Base-by-base conservation (phyloP, 176 grass and related monocot genomes). In the Juncus effusus region DNA sequence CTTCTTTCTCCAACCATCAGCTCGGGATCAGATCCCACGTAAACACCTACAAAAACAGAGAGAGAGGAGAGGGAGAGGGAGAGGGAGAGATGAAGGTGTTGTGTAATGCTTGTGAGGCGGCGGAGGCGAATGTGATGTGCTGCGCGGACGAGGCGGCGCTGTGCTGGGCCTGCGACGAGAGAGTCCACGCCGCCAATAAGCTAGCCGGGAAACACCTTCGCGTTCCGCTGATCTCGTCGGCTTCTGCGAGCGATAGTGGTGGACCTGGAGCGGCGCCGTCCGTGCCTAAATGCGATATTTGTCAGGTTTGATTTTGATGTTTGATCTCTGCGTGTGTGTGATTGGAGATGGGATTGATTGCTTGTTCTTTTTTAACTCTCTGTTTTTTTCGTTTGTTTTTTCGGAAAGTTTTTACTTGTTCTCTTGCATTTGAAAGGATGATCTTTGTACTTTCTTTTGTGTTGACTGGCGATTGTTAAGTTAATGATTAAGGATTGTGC, bases 131-230 rank as follows among this genome's bases (percentile, higher is more conserved):
- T 45, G 81, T 99, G 35, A 79, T 99, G 35, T 99, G 95, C 78
- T 94, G 86, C 77, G 95, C 89, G 38, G 95, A 99, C 83, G 95
- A 99, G 80, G 95, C 95, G 54, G 89, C 86, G 60, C 88, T 99
- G 1, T 99, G 95, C 65, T 76, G 72, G 57, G 61, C 75, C 55
- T 99, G 95, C 71, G 95, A 99, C 63, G 83, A 80, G 69, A 76
- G 77, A 56, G 89, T 99, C 13, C 95, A 99, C 81, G 86, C 73
- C 59, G 95, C 95, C 52, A 99, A 99, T 75, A 85, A 83, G 69
- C 86, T 99, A 40, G 89, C 89, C 36, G 86, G 95, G 36, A 99
- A 99, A 78, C 94, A 99, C 85, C 81, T 86, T 74, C 85, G 94
- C 59, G 55, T 93, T 1, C 76, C 85, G 7, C 79, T 93, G 72